A percentile compares a stretch with the other conserved stretches of the same genome.
Evolutionary conservation across 73 alveolate species (phyloP).

Genomic region (Blepharisma japonicum): DNA sequence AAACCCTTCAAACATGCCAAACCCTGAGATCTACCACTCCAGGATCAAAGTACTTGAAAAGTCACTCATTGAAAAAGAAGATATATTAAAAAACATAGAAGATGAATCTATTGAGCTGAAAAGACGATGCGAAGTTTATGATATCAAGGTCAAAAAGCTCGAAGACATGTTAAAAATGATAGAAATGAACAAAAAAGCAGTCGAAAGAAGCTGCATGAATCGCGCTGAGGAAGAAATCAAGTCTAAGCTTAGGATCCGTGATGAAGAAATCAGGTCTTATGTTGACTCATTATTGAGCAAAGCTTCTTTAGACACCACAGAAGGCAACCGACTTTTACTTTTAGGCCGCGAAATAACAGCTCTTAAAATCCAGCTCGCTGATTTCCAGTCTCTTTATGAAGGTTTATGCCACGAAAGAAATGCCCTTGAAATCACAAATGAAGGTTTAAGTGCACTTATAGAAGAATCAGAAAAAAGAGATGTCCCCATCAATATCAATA

Average conservation of each 20-base stretch:
- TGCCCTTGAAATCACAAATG: not conserved
- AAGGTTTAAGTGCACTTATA: not conserved
- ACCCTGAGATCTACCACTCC: not conserved
- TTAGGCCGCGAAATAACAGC: conserved; percentile 40
- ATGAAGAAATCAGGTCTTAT: conserved; percentile 39
- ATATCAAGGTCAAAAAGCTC: not conserved
- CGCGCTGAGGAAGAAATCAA: conserved; percentile 41
- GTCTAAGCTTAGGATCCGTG: conserved; percentile 32
- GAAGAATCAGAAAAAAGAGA: conserved; percentile 29
- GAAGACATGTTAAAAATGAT: not conserved
- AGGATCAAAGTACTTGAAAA: conserved; percentile 8
- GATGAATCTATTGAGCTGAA: not conserved
- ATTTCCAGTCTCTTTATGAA: not conserved
- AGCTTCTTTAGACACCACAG: conserved; percentile 19
- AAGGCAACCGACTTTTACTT: conserved; percentile 35
- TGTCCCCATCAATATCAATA: not conserved
- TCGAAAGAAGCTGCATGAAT: not conserved
- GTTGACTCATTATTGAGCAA: conserved; percentile 47
- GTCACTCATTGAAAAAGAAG: not conserved
- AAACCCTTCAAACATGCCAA: conserved; percentile 26
- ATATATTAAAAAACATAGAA: not conserved
- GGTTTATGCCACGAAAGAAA: not conserved
- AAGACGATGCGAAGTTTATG: not conserved
- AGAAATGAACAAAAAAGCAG: not conserved
- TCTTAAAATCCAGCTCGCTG: conserved; percentile 21